Base-by-base conservation (phyloP, 495 filamentous ascomycete genomes). In the Hypoxylon fragiforme region DNA sequence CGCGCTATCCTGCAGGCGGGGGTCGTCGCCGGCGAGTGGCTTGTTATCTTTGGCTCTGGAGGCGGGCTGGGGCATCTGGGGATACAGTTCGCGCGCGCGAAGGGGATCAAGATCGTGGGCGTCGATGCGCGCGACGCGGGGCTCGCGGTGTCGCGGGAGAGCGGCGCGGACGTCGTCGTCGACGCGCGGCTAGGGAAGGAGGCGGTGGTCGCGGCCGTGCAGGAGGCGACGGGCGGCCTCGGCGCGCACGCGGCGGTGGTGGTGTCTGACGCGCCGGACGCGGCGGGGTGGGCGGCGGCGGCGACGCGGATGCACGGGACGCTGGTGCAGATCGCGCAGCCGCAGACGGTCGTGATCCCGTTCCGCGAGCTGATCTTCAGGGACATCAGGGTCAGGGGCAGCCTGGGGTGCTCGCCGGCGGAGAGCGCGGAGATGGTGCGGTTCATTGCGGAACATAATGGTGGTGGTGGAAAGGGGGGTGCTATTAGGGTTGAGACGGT, bases 21-120 rank as follows among this genome's bases (percentile, higher is more conserved):
- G 4, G 57, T 83, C 50, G 62, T 64, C 46, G 49, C 57, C 37
- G 80, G 79, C 1, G 65, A 82, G 62, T 77, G 73, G 67, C 24
- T 84, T 11, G 74, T 68, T 2, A 70, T 85, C 30, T 71, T 83
- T 1, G 81, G 81, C 9, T 70, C 73, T 2, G 82, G 81, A n/a
- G 81, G 81, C 13, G 82, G 82, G 9, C 64, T 85, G 12, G 81
- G 82, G 1, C 81, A 84, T 65, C 40, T 84, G 11, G 77, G 72
- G 1, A 53, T 76, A 20, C 82, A 83, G 50, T 59, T 71, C 28
- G 65, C 66, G 11, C 62, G 43, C 4, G 49, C 46, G 14, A 47
- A 64, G 57, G 62, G 66, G 7, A 3, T 83, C 40, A 63, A 65
- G 38, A 73, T 84, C 13, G 67, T 84, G 15, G 82, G 75, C 1